phyloP scores from a whole-genome alignment of 371 early-diverging fungal species.

The Lichtheimia ramosa region DNA sequence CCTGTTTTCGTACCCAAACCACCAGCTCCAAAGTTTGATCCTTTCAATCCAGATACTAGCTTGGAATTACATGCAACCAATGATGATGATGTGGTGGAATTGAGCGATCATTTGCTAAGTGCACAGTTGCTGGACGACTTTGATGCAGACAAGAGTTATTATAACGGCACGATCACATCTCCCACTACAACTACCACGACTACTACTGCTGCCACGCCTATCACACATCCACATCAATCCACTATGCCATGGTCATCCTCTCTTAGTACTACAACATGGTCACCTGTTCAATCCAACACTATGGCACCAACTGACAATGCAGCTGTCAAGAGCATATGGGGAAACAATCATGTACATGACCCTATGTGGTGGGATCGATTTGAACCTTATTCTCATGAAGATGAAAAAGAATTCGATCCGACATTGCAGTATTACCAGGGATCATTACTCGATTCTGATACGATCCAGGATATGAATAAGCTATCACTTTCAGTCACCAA shows the following conservation, averaged over 20 bases:
- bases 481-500: conserved; percentile 27
- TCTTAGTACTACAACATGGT: conserved; percentile 1
- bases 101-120: conserved; percentile 16
- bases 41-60: conserved; percentile 7
- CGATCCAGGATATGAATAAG: conserved; percentile 39
- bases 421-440: conserved; percentile 46
- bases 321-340: conserved; percentile 10
- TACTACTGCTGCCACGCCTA: neutral
- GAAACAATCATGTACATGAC: neutral
- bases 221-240: neutral
- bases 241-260: neutral
- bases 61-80: neutral
- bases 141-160: conserved; percentile 4
- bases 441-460: conserved; percentile 31
- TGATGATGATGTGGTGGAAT: conserved; percentile 11
- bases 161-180: neutral
- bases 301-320: too few relatives aligned
- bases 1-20: conserved; percentile 9
- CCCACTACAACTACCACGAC: conserved; percentile 3
- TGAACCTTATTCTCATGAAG: conserved; percentile 26
- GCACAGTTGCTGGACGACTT: conserved; percentile 19
- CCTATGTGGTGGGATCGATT: conserved; percentile 18
- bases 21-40: conserved; percentile 4
- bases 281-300: neutral
- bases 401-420: conserved; percentile 50